phyloP scores from a whole-genome alignment of 495 filamentous ascomycete genomes.

The Acidomyces sp. region DNA sequence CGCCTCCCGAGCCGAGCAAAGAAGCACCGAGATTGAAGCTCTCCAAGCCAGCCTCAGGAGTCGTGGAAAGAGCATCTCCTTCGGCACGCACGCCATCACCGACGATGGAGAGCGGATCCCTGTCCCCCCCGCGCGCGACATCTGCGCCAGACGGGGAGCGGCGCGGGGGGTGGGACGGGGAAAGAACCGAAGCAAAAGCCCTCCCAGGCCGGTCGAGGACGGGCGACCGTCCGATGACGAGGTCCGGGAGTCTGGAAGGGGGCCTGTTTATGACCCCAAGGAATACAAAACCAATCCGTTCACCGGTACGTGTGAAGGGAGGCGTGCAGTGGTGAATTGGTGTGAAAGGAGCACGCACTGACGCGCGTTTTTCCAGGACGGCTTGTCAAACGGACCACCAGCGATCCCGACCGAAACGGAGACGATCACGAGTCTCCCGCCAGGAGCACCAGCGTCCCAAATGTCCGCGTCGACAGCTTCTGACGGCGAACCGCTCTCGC shows the following conservation, averaged over 20 bases:
- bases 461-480: conserved; percentile 19
- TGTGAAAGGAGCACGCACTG: background rate
- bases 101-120: conserved; percentile 20
- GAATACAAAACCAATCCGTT: conserved; percentile 19
- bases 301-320: conserved; percentile 7
- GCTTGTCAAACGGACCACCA: conserved; percentile 7
- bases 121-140: conserved; percentile 2
- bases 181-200: conserved; percentile 9
- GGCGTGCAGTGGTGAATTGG: background rate
- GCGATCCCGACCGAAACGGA: conserved; percentile 7
- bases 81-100: conserved; percentile 20
- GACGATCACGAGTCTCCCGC: background rate
- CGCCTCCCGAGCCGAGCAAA: conserved; percentile 15
- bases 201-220: conserved; percentile 9
- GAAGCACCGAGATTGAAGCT: conserved; percentile 17
- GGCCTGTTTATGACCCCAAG: conserved; percentile 10
- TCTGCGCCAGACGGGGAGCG: conserved; percentile 2
- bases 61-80: conserved; percentile 20
- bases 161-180: conserved; percentile 1
- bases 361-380: conserved; percentile 6
- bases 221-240: conserved; percentile 9
- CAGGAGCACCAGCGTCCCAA: conserved; percentile 4
- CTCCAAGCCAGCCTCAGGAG: conserved; percentile 15
- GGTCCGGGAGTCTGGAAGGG: background rate
- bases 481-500: conserved; percentile 8